phyloP scores from a whole-genome alignment of 108 stramenopile species.

The Craspedostauros australis region DNA sequence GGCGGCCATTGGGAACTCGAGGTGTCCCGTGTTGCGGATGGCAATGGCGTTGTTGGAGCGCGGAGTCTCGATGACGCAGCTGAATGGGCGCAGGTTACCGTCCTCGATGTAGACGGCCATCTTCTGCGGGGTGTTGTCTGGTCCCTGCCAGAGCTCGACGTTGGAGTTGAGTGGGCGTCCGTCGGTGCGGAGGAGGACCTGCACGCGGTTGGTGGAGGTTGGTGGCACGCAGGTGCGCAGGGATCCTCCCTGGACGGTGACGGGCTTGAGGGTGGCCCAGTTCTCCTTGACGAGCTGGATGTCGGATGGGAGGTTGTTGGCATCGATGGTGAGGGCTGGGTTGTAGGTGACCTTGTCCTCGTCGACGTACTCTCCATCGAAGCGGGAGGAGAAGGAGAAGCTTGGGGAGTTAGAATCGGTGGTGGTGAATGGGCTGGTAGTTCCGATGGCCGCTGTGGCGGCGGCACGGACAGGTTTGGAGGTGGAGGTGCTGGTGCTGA shows the following conservation, averaged over 20 bases:
- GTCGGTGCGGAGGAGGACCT: slow-evolving; percentile 61
- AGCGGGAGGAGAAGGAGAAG: no score
- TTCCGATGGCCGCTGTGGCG: no score
- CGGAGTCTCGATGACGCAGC: slow-evolving; percentile 67
- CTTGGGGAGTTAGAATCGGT: no score
- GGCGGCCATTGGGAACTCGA: slow-evolving; percentile 73
- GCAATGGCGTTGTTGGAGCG: slow-evolving; percentile 72
- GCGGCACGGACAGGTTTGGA: no score
- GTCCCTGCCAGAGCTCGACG: slow-evolving; percentile 70
- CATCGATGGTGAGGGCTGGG: no score
- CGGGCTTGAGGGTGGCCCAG: no score
- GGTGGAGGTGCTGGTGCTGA: no score
- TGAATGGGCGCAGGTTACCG: slow-evolving; percentile 67
- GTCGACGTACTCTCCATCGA: no score
- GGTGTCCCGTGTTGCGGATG: slow-evolving; percentile 68
- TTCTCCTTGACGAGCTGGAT: no score
- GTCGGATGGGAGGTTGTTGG: no score
- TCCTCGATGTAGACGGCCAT: slow-evolving; percentile 80
- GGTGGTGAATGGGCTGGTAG: no score
- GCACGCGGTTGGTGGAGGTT: slow-evolving; percentile 50
- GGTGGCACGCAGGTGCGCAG: slow-evolving; percentile 44
- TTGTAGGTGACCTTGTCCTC: no score
- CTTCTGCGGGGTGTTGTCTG: slow-evolving; percentile 76
- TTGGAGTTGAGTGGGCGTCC: slow-evolving; percentile 76
- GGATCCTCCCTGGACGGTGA: slow-evolving; percentile 62